Base-by-base conservation (phyloP, 176 grass and related monocot species). In the Eragrostis nindensis region DNA sequence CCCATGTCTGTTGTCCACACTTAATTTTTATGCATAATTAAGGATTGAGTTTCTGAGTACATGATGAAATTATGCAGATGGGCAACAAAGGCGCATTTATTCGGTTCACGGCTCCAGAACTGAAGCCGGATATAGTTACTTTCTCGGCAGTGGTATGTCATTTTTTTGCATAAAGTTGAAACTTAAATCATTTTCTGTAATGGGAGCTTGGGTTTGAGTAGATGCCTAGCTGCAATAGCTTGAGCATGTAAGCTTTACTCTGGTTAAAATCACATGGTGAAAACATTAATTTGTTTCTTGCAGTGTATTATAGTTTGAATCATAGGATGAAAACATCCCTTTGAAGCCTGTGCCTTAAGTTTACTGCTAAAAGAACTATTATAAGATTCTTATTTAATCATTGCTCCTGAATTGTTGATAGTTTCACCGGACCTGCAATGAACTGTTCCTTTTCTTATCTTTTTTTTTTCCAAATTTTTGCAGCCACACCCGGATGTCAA, bases 81-180 rank as follows among this genome's bases (percentile, higher is more conserved):
- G 93, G 85, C 55, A 99, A 99, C 82, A 99, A 90, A 78, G 97
- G 97, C 85, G 97, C 91, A 77, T 93, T 90, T 82, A 92, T 99
- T 80, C 93, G 77, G 62, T 93, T 93, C 27, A 77, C 44, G 39
- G 84, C 89, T 71, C 91, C 88, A 47, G 86, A 83, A 74, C 62
- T 99, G 68, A 99, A 91, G 71, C 91, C 89, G 9, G 86, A 93
- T 82, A 93, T 91, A 63, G 55, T 63, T 72, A 82, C 55, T 25
- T 82, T 82, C 43, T 50, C 80, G 25, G 79, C 68, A 36, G 79
- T 82, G 26, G 10, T 61, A 75, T 57, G 57, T 74, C 79, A 66
- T 16, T 59, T 71, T 45, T 76, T 36, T 46, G 18, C 40, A 25
- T 77, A 55, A 26, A 6, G 19, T 76, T 53, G 46, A 9, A 73